phyloP scores from a whole-genome alignment of 2,329 filamentous ascomycete species.

The Aureobasidium uvarum region DNA sequence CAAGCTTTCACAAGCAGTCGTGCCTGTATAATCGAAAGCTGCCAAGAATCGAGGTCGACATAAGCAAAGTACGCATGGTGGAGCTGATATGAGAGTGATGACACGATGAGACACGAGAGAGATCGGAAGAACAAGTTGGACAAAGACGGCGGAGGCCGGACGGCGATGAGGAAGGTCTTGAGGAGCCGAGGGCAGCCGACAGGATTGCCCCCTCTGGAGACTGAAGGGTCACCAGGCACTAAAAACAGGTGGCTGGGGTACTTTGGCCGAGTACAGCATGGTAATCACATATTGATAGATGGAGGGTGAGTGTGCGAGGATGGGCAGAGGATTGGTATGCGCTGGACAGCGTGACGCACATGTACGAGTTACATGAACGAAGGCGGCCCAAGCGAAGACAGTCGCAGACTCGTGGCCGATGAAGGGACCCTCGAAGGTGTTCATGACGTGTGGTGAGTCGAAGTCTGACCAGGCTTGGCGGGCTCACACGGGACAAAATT shows the following conservation, averaged over 20 bases:
- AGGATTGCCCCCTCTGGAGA: not conserved
- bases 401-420: not conserved
- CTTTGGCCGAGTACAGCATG: slow-evolving; percentile 6
- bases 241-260: slow-evolving; percentile 17
- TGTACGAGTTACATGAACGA: not conserved
- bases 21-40: not conserved
- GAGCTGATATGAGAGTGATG: not conserved
- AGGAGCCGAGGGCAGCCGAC: slow-evolving; percentile 21
- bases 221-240: slow-evolving; percentile 13
- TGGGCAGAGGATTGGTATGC: not conserved
- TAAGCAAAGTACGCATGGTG: not conserved
- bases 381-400: not conserved
- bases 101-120: not conserved
- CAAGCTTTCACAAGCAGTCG: not conserved
- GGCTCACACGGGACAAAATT: slow-evolving; percentile 1
- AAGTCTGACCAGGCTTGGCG: slow-evolving; percentile 9
- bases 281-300: not conserved
- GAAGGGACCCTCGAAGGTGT: not conserved
- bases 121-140: slow-evolving; percentile 4
- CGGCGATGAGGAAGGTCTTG: slow-evolving; percentile 10
- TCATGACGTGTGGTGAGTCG: slow-evolving; percentile 2
- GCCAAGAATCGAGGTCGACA: not conserved
- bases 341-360: slow-evolving; percentile 3
- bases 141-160: slow-evolving; percentile 5
- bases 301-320: not conserved